phyloP scores from a whole-genome alignment of 257 asterid genomes.

The Nyctanthes arbortristis region DNA sequence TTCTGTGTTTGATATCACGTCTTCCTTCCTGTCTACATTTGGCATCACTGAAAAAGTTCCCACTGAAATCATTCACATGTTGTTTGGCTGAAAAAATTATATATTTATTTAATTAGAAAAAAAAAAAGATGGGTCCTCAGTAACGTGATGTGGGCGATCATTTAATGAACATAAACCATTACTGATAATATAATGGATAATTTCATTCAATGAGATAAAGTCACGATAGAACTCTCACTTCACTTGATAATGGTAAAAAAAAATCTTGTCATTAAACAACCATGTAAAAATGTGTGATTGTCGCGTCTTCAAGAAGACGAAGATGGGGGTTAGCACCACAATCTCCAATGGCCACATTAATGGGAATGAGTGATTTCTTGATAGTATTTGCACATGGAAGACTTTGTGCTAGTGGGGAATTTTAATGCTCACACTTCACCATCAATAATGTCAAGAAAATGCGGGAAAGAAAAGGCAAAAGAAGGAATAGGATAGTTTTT shows the following conservation, averaged over 20 bases:
- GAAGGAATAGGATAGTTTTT: background rate
- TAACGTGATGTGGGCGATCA: too few species aligned
- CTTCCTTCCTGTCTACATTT: slow-evolving; percentile 26
- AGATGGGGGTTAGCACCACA: slow-evolving; percentile 19
- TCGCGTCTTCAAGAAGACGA: too few species aligned
- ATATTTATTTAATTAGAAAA: too few species aligned
- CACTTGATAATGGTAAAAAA: too few species aligned
- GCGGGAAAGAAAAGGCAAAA: background rate
- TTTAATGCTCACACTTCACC: slow-evolving; percentile 25
- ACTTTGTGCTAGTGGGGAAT: slow-evolving; percentile 25
- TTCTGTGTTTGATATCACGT: slow-evolving; percentile 20
- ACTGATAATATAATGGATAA: too few species aligned
- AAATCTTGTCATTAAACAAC: too few species aligned
- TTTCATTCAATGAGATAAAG: too few species aligned
- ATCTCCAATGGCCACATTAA: slow-evolving; percentile 13
- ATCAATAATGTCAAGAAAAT: background rate
- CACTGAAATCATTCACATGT: slow-evolving; percentile 16
- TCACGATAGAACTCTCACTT: too few species aligned
- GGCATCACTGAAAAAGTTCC: slow-evolving; percentile 24
- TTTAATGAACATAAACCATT: too few species aligned
- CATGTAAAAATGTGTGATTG: slow-evolving; percentile 4
- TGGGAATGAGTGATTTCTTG: slow-evolving; percentile 23
- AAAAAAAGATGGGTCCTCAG: too few species aligned
- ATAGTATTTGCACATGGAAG: slow-evolving; percentile 26
- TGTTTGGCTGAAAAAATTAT: slow-evolving; percentile 3